phyloP scores from a whole-genome alignment of 176 grass and related monocot species.

The Zea luxurians region DNA sequence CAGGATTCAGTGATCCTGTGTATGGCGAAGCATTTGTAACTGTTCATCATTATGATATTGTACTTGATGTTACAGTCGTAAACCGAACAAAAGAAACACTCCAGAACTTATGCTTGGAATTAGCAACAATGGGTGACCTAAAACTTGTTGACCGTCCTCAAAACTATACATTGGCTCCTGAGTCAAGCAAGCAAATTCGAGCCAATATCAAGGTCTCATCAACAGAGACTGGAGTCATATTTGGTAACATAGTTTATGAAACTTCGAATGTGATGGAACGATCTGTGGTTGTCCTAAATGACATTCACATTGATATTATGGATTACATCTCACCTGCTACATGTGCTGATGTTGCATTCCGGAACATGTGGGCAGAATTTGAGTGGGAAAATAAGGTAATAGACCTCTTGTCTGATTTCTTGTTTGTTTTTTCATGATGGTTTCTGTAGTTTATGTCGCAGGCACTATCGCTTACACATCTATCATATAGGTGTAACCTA shows the following conservation, averaged over 20 bases:
- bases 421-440: neutral
- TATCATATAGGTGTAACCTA: neutral
- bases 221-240: slow-evolving; percentile 80
- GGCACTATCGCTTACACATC: neutral
- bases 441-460: neutral
- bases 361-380: slow-evolving; percentile 81
- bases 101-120: slow-evolving; percentile 71
- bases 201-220: slow-evolving; percentile 79
- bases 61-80: slow-evolving; percentile 70
- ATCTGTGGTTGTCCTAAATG: slow-evolving; percentile 65
- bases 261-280: slow-evolving; percentile 72
- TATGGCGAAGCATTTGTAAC: slow-evolving; percentile 75
- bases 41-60: slow-evolving; percentile 75
- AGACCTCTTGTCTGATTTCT: neutral
- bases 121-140: slow-evolving; percentile 72
- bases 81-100: slow-evolving; percentile 72
- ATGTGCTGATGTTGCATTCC: slow-evolving; percentile 74
- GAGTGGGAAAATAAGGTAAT: slow-evolving; percentile 81
- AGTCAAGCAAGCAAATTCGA: slow-evolving; percentile 67
- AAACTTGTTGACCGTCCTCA: slow-evolving; percentile 74
- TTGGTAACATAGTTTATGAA: slow-evolving; percentile 75
- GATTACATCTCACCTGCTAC: slow-evolving; percentile 76
- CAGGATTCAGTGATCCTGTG: slow-evolving; percentile 65
- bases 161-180: slow-evolving; percentile 66
- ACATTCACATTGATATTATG: slow-evolving; percentile 86